phyloP scores from a whole-genome alignment of 1,139 yeast genomes.

The Kodamaea fungicola region DNA sequence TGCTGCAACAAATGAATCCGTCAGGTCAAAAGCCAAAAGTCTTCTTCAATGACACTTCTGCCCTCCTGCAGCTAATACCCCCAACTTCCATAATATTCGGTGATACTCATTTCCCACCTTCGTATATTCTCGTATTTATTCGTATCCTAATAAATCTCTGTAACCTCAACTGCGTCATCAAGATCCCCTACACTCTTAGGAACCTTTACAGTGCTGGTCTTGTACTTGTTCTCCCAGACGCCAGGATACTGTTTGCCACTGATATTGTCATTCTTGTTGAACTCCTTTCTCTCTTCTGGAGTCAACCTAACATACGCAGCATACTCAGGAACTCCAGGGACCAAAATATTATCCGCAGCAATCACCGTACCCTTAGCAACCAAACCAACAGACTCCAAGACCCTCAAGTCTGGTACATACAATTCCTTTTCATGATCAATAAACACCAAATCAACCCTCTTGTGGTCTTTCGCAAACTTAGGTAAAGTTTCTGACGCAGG shows the following conservation, averaged over 20 bases:
- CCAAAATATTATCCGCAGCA: constrained; percentile 37
- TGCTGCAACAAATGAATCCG: no score
- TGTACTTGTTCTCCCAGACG: constrained; percentile 44
- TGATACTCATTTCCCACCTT: no score
- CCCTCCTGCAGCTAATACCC: no score
- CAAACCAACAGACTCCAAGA: constrained; percentile 37
- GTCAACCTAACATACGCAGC: constrained; percentile 34
- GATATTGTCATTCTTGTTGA: constrained; percentile 24
- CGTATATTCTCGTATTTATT: no score
- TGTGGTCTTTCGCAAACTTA: constrained; percentile 19
- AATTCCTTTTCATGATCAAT: constrained; percentile 40
- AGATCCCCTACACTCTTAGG: constrained; percentile 4
- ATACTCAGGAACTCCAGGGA: constrained; percentile 41
- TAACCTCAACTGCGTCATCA: constrained; percentile 32
- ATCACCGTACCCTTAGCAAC: constrained; percentile 39
- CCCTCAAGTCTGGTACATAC: constrained; percentile 43
- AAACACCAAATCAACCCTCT: constrained; percentile 33
- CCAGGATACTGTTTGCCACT: constrained; percentile 33
- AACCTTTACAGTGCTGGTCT: constrained; percentile 20
- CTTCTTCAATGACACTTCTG: no score
- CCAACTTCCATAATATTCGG: no score
- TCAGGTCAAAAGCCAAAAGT: no score
- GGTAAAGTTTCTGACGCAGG: constrained; percentile 30
- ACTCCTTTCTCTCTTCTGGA: constrained; percentile 33
- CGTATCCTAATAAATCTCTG: constrained; percentile 9